These are phyloP conservation scores for Leishmania aethiopica DNA, from an alignment of 208 protist genomes.

Conservation along the genomic window DNA sequence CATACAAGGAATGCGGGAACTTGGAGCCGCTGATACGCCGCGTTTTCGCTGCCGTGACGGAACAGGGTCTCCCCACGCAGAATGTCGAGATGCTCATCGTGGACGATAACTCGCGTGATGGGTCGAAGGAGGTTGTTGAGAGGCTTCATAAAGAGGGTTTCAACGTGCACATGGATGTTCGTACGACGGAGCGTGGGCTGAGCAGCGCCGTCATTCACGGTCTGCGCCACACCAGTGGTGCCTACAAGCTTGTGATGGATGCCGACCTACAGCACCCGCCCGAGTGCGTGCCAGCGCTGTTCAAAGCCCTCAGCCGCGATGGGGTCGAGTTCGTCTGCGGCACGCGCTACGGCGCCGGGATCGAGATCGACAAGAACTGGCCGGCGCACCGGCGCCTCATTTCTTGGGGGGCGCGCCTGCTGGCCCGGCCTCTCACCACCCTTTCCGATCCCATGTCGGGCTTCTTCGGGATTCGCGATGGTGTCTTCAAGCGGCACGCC, in stretches of 20 bases:
- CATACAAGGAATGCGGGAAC: slow-evolving; percentile 90
- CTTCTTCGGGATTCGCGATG: slow-evolving; percentile 87
- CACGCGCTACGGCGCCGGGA: slow-evolving; percentile 80
- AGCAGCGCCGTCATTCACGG: slow-evolving; percentile 91
- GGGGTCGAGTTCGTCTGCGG: slow-evolving; percentile 89
- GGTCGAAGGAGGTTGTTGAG: slow-evolving; percentile 79
- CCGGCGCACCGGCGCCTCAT: slow-evolving; percentile 87
- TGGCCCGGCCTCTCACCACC: slow-evolving; percentile 86
- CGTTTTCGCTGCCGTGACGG: slow-evolving; percentile 67
- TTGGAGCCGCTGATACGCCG: slow-evolving; percentile 71
- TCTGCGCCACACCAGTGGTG: slow-evolving; percentile 50
- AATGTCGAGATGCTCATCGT: slow-evolving; percentile 85
- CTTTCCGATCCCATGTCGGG: slow-evolving; percentile 94
- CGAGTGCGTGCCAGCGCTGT: slow-evolving; percentile 71
- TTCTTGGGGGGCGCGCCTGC: slow-evolving; percentile 78
- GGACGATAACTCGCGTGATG: slow-evolving; percentile 91
- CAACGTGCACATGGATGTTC: slow-evolving; percentile 77
- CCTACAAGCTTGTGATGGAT: slow-evolving; percentile 90
- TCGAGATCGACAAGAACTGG: slow-evolving; percentile 88
- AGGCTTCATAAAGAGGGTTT: slow-evolving; percentile 64
- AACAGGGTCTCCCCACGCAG: slow-evolving; percentile 37
- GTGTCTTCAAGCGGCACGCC: slow-evolving; percentile 54
- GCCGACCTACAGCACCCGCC: slow-evolving; percentile 94
- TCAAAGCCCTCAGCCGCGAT: slow-evolving; percentile 57
- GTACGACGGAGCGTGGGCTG: slow-evolving; percentile 82